phyloP scores from a whole-genome alignment of 176 grass and related monocot species.

The Carex parvula region DNA sequence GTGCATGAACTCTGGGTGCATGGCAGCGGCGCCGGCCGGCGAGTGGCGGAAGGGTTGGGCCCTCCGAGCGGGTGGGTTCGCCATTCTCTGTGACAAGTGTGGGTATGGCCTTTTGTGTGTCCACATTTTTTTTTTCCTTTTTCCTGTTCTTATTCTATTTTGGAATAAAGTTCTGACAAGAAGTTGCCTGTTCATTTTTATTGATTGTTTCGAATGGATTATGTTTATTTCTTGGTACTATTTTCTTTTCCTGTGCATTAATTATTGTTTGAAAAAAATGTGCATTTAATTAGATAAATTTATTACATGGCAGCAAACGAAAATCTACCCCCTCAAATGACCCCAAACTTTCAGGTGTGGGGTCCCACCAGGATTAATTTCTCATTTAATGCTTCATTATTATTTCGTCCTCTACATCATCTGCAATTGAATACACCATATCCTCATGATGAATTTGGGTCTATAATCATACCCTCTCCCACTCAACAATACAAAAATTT shows the following conservation, averaged over 20 bases:
- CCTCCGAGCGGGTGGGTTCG: slow-evolving; percentile 75
- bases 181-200: not conserved
- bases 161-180: not conserved
- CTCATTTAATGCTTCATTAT: slow-evolving; percentile 13
- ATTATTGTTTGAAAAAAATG: not conserved
- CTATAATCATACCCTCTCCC: not conserved
- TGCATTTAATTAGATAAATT: not conserved
- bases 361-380: not conserved
- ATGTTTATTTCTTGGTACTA: not conserved
- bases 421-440: not conserved
- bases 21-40: slow-evolving; percentile 29
- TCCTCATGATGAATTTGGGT: not conserved
- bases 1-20: slow-evolving; percentile 85
- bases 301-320: not conserved
- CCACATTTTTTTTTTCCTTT: not conserved
- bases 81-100: slow-evolving; percentile 90
- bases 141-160: not conserved
- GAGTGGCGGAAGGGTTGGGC: slow-evolving; percentile 93
- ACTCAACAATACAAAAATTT: not conserved
- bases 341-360: not conserved
- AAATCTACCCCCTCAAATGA: not conserved
- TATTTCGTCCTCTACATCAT: slow-evolving; percentile 2
- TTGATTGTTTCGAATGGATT: not conserved
- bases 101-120: slow-evolving; percentile 48
- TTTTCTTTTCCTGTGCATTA: not conserved